Percentiles rank a stretch among this genome's conserved stretches.
These are phyloP conservation scores for Moniliella sp. DNA, from an alignment of 1,284 basidiomycete genomes.

Conservation along the genomic window DNA sequence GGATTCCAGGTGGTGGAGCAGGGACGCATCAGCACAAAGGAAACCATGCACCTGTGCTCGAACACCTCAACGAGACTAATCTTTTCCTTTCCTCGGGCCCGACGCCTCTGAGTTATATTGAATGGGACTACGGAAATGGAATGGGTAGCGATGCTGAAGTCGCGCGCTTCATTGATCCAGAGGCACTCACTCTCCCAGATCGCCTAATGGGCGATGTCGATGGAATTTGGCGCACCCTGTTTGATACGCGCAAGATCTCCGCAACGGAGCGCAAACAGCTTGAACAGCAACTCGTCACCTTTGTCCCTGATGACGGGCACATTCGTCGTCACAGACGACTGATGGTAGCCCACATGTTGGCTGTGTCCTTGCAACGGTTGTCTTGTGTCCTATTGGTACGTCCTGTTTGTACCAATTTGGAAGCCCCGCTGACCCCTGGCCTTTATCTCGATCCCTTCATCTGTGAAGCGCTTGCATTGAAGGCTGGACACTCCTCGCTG, in stretches of 20 bases:
- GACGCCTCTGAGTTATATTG: conserved; percentile 27
- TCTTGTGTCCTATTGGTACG: no score
- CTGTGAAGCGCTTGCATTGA: conserved; percentile 9
- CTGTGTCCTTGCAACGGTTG: no score
- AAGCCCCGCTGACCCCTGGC: no score
- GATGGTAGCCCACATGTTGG: conserved; percentile 8
- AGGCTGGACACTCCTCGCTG: conserved; percentile 15
- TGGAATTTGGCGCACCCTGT: conserved; percentile 21
- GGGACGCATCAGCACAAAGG: no score
- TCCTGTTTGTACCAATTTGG: no score
- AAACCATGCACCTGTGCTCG: no score
- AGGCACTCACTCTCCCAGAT: conserved; percentile 2
- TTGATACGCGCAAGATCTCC: conserved; percentile 8
- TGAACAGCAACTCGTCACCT: conserved; percentile 3
- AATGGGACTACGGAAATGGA: conserved; percentile 26
- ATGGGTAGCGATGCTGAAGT: conserved; percentile 5
- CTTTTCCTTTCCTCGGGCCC: conserved; percentile 21
- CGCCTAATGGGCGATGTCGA: conserved; percentile 16
- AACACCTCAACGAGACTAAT: conserved; percentile 17
- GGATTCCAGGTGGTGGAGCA: no score
- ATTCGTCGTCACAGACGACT: conserved; percentile 10
- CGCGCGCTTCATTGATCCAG: conserved; percentile 2
- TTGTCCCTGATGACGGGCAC: conserved; percentile 8
- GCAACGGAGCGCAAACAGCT: background rate
- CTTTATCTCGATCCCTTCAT: no score